A percentile compares a stretch with the other conserved stretches of the same genome.
Evolutionary conservation across 2,329 filamentous ascomycete species (phyloP).

Genomic region (Colletotrichum shisoi): DNA sequence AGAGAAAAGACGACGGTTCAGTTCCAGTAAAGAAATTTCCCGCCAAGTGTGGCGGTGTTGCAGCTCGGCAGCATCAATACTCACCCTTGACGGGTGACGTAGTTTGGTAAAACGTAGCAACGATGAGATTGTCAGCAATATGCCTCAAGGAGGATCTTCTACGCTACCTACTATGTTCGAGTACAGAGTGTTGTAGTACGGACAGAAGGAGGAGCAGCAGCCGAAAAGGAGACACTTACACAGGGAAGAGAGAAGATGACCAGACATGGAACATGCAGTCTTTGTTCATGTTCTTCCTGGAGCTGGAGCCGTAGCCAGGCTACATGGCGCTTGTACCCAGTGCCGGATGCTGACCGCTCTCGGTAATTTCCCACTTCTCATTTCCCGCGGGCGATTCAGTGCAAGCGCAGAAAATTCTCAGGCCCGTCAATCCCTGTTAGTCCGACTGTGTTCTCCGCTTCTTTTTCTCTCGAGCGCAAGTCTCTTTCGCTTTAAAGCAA

Average conservation of each 20-base stretch:
- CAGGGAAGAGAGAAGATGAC: background rate
- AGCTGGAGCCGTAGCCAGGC: background rate
- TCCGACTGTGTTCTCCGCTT: background rate
- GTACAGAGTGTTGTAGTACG: too few relatives aligned
- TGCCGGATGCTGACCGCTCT: slow-evolving; percentile 22
- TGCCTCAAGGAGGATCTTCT: background rate
- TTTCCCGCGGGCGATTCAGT: slow-evolving; percentile 38
- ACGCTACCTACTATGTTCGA: background rate
- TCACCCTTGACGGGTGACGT: background rate
- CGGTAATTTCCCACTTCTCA: slow-evolving; percentile 37
- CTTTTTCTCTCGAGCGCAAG: slow-evolving; percentile 2
- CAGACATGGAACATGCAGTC: background rate
- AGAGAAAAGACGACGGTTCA: background rate
- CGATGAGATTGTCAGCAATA: background rate
- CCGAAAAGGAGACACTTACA: background rate
- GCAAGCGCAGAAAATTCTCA: slow-evolving; percentile 38
- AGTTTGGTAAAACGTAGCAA: background rate
- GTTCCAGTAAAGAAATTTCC: background rate
- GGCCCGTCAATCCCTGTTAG: slow-evolving; percentile 17
- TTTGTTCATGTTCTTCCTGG: background rate
- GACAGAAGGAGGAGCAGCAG: background rate
- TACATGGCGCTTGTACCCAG: slow-evolving; percentile 12
- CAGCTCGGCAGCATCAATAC: slow-evolving; percentile 8
- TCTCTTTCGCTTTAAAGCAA: slow-evolving; percentile 26
- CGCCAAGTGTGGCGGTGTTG: slow-evolving; percentile 30